Percentiles rank a stretch among this genome's conserved stretches.
phyloP scores from a whole-genome alignment of 495 filamentous ascomycete genomes.

The Hypomontagnella monticulosa region DNA sequence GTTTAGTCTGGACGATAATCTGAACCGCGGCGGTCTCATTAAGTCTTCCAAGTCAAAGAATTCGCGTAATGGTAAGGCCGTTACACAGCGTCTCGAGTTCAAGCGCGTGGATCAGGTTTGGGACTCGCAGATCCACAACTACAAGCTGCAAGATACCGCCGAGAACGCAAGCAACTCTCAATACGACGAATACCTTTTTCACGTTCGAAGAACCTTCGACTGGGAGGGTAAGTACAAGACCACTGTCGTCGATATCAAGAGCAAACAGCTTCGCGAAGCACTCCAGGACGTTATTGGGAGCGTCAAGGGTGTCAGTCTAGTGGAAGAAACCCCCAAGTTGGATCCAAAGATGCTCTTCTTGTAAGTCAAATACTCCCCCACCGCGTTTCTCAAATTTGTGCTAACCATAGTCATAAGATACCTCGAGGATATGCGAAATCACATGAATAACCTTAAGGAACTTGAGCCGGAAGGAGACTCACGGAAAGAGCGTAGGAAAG shows the following conservation, averaged over 20 bases:
- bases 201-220: conserved; percentile 83
- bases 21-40: conserved; percentile 40
- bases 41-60: conserved; percentile 55
- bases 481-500: conserved; percentile 66
- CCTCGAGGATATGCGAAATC: conserved; percentile 75
- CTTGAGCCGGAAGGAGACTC: conserved; percentile 56
- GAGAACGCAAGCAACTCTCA: conserved; percentile 76
- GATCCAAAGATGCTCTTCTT: conserved; percentile 92
- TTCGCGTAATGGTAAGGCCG: conserved; percentile 61
- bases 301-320: conserved; percentile 81
- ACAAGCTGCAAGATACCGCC: conserved; percentile 82
- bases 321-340: conserved; percentile 79
- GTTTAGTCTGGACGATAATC: conserved; percentile 8
- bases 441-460: conserved; percentile 72
- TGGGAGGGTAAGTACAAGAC: conserved; percentile 87
- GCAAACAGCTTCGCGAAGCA: conserved; percentile 76
- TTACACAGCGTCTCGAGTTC: conserved; percentile 72
- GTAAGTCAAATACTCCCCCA: conserved; percentile 34
- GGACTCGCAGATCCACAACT: conserved; percentile 82
- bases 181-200: conserved; percentile 88
- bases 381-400: not conserved
- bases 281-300: conserved; percentile 81
- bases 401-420: conserved; percentile 55
- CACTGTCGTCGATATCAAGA: conserved; percentile 87
- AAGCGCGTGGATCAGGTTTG: conserved; percentile 89